Evolutionary conservation across 2,329 filamentous ascomycete species (phyloP), one percentile per base, ranked within the genome.

Genomic region (Colletotrichum eleusines): DNA sequence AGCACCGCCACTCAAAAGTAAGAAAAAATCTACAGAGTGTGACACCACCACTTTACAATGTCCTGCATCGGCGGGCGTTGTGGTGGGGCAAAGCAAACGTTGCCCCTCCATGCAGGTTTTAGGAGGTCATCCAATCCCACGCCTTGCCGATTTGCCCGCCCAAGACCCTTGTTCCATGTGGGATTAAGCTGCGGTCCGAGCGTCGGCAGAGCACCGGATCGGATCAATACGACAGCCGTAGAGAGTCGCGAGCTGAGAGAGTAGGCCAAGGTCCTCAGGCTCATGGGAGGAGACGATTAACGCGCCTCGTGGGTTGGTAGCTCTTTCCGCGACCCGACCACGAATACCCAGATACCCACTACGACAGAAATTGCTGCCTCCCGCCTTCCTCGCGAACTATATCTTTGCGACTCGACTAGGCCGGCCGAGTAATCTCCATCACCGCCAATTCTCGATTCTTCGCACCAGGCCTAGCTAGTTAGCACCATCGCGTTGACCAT

Each of bases 111-210:
- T 74, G 61, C 69, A 71, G 42, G 69, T 63, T 68, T 62, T 63
- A n/a, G 59, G 53, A 71, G 57, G 63, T 58, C 57, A 58, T 72
- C 69, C 69, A 69, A 68, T 72, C 66, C n/a, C 48, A 68, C 62
- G 64, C 65, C 51, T 53, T 61, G 57, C 72, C 63, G 60, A 74
- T 72, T 72, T 66, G 66, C 60, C 55, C 42, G 55, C 69, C 26
- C 40, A 46, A 18, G 26, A 59, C 62, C 72, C 72, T 54, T 59
- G 72, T 61, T 63, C 60, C 42, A 46, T 55, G 63, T 38, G 50
- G 40, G 12, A 65, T 78, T 81, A 81, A 80, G 77, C 74, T 80
- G 72, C 77, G 79, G 78, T 80, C 78, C 73, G 78, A 81, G 79
- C 79, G 28, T 5, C 0, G 0, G 3, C 11, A 5, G 33, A 40